Evolutionary conservation across 2,329 filamentous ascomycete species (phyloP), one percentile per base, ranked within the genome.

Genomic region (Raffaelea ambrosiae): DNA sequence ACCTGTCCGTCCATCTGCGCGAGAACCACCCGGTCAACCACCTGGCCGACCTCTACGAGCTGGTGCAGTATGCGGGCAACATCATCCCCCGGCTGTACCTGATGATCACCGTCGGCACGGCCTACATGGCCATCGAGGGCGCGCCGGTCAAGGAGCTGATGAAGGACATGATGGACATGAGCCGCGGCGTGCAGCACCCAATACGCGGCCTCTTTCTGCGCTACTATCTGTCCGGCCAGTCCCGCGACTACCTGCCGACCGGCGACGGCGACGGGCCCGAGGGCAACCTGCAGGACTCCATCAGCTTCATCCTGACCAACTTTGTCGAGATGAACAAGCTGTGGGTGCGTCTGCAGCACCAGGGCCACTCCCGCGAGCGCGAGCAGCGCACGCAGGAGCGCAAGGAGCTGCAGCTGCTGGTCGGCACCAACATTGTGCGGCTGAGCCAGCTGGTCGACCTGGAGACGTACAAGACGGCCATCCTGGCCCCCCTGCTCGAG

Each of bases 131-230:
- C 22, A 94, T 98, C 61, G 86, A 93, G 60, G 93, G 97, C 75
- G 93, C 94, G 50, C 93, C 93, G 1, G 93, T 98, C 57, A 98
- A 98, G 70, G 93, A 98, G 72, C 88, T 98, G 53, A 98, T 98
- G 93, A 98, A 98, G 70, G 93, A 98, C 66, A 98, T 98, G 93
- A 98, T 98, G 93, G 93, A 98, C 68, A 98, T 98, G 93, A 97
- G 89, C 68, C 81, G 93, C 54, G 93, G 93, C 48, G 90, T 98
- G 20, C 93, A 98, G 62, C 93, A 98, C 66, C 93, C 93, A 16
- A 90, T 96, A 53, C 87, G 93, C 49, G 93, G 93, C 18, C 74
- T 98, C 48, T 98, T 98, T 64, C 70, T 98, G 59, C 83, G 93
- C 62, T 98, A 98, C 68, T 98, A 96, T 63, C 78, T 98, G 45